phyloP scores from a whole-genome alignment of 164 flowering plant genomes.

The Santalum album region DNA sequence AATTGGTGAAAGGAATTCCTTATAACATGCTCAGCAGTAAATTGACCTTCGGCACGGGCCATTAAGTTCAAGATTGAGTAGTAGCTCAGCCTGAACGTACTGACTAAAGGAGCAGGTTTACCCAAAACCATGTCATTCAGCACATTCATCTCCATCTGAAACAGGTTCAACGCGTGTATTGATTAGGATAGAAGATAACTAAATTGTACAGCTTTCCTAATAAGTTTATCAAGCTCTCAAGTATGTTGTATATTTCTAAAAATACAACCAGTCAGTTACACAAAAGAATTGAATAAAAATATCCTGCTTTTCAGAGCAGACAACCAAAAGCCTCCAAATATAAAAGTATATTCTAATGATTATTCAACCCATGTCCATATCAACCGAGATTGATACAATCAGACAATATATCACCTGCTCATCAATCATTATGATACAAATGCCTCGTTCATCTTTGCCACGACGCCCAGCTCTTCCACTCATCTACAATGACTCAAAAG shows the following conservation, averaged over 20 bases:
- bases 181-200: background rate
- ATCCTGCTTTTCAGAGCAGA: too few relatives aligned
- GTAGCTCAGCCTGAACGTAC: constrained; percentile 96
- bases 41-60: constrained; percentile 99
- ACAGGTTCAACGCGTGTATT: constrained; percentile 1
- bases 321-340: too few relatives aligned
- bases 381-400: background rate
- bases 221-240: too few relatives aligned
- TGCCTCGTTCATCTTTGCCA: constrained; percentile 98
- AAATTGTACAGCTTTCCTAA: background rate
- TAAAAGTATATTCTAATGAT: too few relatives aligned
- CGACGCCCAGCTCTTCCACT: constrained; percentile 99
- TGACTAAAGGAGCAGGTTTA: constrained; percentile 91
- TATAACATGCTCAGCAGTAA: constrained; percentile 97
- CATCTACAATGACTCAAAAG: constrained; percentile 42
- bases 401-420: constrained; percentile 54
- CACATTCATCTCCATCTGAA: constrained; percentile 90
- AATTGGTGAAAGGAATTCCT: constrained; percentile 94
- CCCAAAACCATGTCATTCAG: constrained; percentile 95
- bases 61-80: constrained; percentile 86
- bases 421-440: constrained; percentile 96
- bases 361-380: too few relatives aligned
- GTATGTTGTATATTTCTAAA: too few relatives aligned
- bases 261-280: too few relatives aligned
- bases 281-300: too few relatives aligned